Evolutionary conservation across 2,329 filamentous ascomycete species (phyloP).

Genomic region (Sclerotiophoma versabilis): DNA sequence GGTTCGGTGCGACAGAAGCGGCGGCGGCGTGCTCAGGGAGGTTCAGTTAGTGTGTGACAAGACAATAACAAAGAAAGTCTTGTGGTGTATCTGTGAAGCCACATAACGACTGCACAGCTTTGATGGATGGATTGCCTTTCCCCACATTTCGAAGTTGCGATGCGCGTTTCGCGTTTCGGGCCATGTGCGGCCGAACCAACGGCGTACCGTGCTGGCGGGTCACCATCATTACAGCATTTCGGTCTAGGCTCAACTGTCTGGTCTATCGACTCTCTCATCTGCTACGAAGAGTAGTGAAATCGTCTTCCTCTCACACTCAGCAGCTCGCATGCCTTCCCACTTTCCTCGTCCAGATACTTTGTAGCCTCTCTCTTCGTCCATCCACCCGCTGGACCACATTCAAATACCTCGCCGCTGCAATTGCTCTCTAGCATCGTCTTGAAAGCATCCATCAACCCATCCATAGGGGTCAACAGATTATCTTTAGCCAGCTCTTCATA

Average conservation of each 20-base stretch:
- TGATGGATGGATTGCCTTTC: conserved; percentile 5
- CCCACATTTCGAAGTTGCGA: conserved; percentile 17
- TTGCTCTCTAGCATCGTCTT: conserved; percentile 43
- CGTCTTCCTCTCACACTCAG: conserved; percentile 7
- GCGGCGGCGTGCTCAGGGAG: conserved; percentile 2
- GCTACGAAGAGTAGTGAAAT: conserved; percentile 17
- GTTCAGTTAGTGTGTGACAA: background rate
- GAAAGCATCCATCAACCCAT: conserved; percentile 52
- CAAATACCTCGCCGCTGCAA: conserved; percentile 53
- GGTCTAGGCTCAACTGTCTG: background rate
- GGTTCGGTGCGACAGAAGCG: background rate
- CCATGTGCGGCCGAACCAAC: conserved; percentile 7
- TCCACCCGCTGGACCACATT: conserved; percentile 50
- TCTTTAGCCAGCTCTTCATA: conserved; percentile 48
- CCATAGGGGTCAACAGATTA: conserved; percentile 50
- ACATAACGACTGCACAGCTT: conserved; percentile 10
- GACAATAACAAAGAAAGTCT: background rate
- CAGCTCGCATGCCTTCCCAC: conserved; percentile 23
- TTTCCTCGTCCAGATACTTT: conserved; percentile 44
- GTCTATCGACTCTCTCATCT: background rate
- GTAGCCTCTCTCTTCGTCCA: conserved; percentile 35
- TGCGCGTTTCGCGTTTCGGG: conserved; percentile 9
- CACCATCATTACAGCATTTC: background rate
- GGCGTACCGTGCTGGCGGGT: conserved; percentile 7
- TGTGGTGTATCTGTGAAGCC: conserved; percentile 5